A percentile compares a stretch with the other conserved stretches of the same genome.
phyloP scores from a whole-genome alignment of 73 alveolate genomes.

The Tetrahymena elliotti region DNA sequence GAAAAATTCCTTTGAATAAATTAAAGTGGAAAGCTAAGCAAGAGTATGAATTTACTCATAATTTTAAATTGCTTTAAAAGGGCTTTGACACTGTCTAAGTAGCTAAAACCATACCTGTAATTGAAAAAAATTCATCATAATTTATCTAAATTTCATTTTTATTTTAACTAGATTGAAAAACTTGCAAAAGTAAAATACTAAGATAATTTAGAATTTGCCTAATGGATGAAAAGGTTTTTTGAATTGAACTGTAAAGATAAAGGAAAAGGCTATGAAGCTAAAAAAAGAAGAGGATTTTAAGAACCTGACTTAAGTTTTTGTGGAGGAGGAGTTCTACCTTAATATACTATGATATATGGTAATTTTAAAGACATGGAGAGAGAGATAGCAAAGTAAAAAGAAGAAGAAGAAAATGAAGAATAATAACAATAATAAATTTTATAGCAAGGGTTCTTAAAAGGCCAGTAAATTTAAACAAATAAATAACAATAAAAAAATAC shows the following conservation, averaged over 20 bases:
- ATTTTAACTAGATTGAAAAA: conserved; percentile 9
- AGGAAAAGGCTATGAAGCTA: background rate
- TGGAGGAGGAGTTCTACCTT: background rate
- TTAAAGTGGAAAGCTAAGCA: conserved; percentile 79
- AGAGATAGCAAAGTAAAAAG: background rate
- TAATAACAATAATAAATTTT: too few relatives aligned
- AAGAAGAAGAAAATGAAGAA: background rate
- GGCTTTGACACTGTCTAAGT: conserved; percentile 6
- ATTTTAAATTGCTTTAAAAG: conserved; percentile 62
- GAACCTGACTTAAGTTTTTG: background rate
- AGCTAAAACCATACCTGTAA: background rate
- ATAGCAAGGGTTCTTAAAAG: background rate
- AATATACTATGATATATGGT: background rate
- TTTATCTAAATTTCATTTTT: conserved; percentile 20
- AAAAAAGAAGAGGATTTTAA: background rate
- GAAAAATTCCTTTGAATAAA: conserved; percentile 50
- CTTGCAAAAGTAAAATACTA: conserved; percentile 65
- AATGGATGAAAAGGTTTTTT: conserved; percentile 72
- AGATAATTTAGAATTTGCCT: conserved; percentile 64
- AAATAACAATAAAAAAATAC: background rate
- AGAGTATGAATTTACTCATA: conserved; percentile 59
- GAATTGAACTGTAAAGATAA: background rate
- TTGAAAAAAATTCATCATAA: conserved; percentile 5
- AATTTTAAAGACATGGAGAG: background rate
- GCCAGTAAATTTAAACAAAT: background rate